Base-by-base conservation (phyloP, 441 rosid species). In the Erodium chrysanthum region DNA sequence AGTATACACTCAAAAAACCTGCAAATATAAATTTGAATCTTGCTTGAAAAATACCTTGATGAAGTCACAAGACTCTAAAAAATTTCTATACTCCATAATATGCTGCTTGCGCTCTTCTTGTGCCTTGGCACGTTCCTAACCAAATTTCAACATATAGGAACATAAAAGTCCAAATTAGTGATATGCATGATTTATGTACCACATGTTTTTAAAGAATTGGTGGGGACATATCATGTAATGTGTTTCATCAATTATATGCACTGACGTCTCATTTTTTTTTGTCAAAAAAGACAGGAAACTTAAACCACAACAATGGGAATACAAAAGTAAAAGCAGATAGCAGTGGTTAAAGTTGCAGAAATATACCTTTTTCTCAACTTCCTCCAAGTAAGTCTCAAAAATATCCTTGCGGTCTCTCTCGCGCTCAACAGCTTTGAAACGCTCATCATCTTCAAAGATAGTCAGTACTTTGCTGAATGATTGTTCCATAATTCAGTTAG, bases 381-480 rank as follows among this genome's bases (percentile, higher is more conserved):
- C 94, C 66, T 74, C 75, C 37, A 84, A 27, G 75, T 80, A 81
- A 74, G 82, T 82, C 71, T 86, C 90, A 77, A 84, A 88, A 54
- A 86, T 70, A 73, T 84, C 86, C 81, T 77, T 86, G 66, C 94
- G 86, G 50, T 88, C 94, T 73, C 82, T 86, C 66, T 86, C 94
- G 68, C 89, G 81, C 59, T 86, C 91, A 75, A 88, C 71, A 71
- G 84, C 88, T 84, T 83, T 82, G 68, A 83, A 88, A 66, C 88
- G 85, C 52, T 86, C 86, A 66, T 86, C 88, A 73, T 80, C 81
- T 79, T 86, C 88, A 73, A 88, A 79, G 70, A 86, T 78, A 21
- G 79, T 64, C 71, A 72, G 78, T 54, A 81, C 83, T 82, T 85
- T 88, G 83, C 94, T 88, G 90, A 76, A 78, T 71, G 61, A 72